Conservation (phyloP, 805 yeast species). For the Metschnikowia proteae region DNA sequence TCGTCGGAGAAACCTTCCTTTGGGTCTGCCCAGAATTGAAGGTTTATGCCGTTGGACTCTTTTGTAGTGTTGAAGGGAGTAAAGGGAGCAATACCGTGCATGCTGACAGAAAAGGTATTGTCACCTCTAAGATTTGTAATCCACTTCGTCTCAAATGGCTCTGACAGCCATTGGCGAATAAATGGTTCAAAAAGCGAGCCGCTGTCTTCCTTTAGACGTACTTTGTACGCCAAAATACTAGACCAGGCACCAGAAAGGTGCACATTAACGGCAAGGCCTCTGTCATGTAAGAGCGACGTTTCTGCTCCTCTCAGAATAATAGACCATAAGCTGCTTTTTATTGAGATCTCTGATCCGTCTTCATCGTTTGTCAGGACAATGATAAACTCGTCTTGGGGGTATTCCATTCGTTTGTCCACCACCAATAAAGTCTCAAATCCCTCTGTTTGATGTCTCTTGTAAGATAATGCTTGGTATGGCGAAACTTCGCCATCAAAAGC, state of each 20-base stretch:
- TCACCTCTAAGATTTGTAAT: conserved; percentile 48
- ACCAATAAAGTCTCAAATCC: conserved; percentile 47
- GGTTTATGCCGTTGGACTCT: conserved; percentile 19
- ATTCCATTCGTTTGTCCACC: conserved; percentile 33
- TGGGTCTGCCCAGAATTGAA: conserved; percentile 47
- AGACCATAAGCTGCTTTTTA: conserved; percentile 32
- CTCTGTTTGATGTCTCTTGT: conserved; percentile 35
- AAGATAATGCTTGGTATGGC: conserved; percentile 50
- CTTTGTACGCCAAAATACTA: conserved; percentile 53
- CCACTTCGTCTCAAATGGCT: conserved; percentile 79
- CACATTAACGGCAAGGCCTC: conserved; percentile 46
- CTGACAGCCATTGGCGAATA: conserved; percentile 60
- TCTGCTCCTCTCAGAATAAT: conserved; percentile 38
- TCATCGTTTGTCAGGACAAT: conserved; percentile 33
- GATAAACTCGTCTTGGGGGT: conserved; percentile 24
- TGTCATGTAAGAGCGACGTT: conserved; percentile 38
- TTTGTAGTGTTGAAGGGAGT: conserved; percentile 45
- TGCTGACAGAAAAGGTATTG: conserved; percentile 25
- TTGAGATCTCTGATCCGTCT: conserved; percentile 19
- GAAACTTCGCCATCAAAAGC: conserved; percentile 46
- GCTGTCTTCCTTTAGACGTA: conserved; percentile 22
- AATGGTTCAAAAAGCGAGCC: conserved; percentile 50
- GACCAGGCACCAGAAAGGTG: conserved; percentile 57
- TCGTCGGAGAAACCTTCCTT: conserved; percentile 18
- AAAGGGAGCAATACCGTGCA: conserved; percentile 69